Percentiles rank a stretch among this genome's conserved stretches.
Evolutionary conservation across 257 asterid genomes (phyloP).

Genomic region (Nyctanthes arbortristis): DNA sequence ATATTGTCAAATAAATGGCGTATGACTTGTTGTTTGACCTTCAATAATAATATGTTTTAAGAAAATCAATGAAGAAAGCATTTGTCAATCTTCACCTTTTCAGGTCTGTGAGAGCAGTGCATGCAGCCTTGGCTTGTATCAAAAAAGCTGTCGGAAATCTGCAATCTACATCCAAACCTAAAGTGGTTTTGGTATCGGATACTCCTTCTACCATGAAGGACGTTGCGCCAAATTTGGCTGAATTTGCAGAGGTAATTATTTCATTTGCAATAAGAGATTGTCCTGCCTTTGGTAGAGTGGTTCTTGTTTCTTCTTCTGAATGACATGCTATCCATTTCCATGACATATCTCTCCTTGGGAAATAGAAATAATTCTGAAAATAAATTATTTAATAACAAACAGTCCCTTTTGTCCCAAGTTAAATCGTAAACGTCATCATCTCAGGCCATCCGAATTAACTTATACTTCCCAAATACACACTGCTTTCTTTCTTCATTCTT

Average conservation of each 20-base stretch:
- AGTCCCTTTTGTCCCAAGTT: neutral
- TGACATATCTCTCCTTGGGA: neutral
- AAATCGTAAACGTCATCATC: neutral
- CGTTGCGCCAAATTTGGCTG: constrained; percentile 50
- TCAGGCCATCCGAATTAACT: neutral
- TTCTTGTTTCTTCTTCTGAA: neutral
- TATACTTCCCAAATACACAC: neutral
- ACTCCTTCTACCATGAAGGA: constrained; percentile 70
- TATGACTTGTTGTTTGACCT: neutral
- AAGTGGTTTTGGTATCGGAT: constrained; percentile 79
- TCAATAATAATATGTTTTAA: constrained; percentile 6
- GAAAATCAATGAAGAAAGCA: neutral
- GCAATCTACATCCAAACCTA: constrained; percentile 52
- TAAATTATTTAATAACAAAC: neutral
- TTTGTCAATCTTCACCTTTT: constrained; percentile 16
- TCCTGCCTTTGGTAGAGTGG: neutral
- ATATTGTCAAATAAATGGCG: neutral
- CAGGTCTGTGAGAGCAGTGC: constrained; percentile 82
- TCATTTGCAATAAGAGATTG: neutral
- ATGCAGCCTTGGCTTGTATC: constrained; percentile 70
- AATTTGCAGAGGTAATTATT: constrained; percentile 70
- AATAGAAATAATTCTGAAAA: neutral
- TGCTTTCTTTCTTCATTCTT: neutral
- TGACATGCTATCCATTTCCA: neutral
- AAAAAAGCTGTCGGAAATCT: constrained; percentile 43